Percentiles rank a stretch among this genome's conserved stretches.
These are phyloP conservation scores for Emergomyces pasteurianus DNA, from an alignment of 2,329 filamentous ascomycete species.

Conservation along the genomic window DNA sequence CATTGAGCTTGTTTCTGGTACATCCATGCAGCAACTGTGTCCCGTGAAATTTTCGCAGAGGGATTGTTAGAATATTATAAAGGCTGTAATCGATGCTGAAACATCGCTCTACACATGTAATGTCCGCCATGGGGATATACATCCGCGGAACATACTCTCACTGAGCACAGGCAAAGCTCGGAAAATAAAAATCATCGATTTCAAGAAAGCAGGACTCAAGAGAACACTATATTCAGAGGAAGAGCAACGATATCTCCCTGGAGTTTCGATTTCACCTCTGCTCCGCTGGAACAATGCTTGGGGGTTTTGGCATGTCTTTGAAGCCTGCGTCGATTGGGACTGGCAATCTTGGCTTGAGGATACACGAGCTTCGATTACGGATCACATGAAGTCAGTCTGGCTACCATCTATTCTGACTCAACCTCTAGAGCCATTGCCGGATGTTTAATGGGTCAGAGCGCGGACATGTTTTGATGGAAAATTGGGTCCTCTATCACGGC, in stretches of 20 bases:
- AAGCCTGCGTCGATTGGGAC: slow-evolving; percentile 9
- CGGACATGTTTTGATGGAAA: too few relatives aligned
- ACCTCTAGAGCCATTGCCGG: not conserved
- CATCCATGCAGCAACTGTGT: slow-evolving; percentile 4
- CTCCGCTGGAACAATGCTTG: slow-evolving; percentile 4
- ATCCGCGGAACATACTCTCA: slow-evolving; percentile 8
- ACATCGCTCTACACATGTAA: slow-evolving; percentile 6
- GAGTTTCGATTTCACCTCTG: slow-evolving; percentile 3
- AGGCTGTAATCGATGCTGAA: slow-evolving; percentile 8
- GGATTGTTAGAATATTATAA: slow-evolving; percentile 7
- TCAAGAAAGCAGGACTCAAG: not conserved
- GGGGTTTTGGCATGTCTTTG: not conserved
- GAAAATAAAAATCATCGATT: slow-evolving; percentile 4
- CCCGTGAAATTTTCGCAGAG: slow-evolving; percentile 4
- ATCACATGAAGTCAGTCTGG: slow-evolving; percentile 1
- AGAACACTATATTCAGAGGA: not conserved
- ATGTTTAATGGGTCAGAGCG: too few relatives aligned
- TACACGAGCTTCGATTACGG: not conserved
- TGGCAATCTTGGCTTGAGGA: slow-evolving; percentile 9
- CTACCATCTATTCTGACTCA: not conserved
- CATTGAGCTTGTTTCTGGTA: slow-evolving; percentile 5
- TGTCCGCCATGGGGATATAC: slow-evolving; percentile 7
- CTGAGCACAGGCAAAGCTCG: not conserved
- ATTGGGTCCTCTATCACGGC: too few relatives aligned
- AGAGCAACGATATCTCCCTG: slow-evolving; percentile 1